phyloP scores from a whole-genome alignment of 2,329 filamentous ascomycete species.

The Sporothrix pallida region DNA sequence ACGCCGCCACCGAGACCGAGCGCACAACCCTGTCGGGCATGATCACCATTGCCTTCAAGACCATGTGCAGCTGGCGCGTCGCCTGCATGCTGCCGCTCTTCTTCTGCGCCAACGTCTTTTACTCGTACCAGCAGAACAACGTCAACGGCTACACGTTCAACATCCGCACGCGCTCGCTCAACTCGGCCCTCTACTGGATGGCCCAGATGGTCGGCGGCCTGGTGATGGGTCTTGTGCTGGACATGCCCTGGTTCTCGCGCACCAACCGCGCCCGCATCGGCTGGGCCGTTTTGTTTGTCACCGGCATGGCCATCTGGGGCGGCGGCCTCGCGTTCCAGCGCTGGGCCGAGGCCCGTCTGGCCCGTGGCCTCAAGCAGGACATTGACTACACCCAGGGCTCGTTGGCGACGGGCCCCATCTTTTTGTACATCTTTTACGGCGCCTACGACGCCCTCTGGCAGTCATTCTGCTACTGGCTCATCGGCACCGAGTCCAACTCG shows the following conservation, averaged over 20 bases:
- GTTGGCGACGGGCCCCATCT: conserved; percentile 52
- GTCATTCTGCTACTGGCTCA: conserved; percentile 67
- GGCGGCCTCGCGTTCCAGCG: conserved; percentile 69
- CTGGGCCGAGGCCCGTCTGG: conserved; percentile 52
- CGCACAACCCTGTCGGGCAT: conserved; percentile 57
- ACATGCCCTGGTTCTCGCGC: conserved; percentile 51
- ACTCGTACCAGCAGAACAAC: conserved; percentile 67
- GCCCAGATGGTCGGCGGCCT: conserved; percentile 60
- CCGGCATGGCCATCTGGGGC: conserved; percentile 60
- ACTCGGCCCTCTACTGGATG: conserved; percentile 61
- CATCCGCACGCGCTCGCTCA: conserved; percentile 40
- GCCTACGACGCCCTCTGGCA: conserved; percentile 72
- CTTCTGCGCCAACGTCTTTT: conserved; percentile 76
- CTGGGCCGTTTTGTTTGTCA: conserved; percentile 53
- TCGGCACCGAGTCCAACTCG: conserved; percentile 53
- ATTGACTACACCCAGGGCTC: conserved; percentile 41
- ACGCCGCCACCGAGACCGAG: conserved; percentile 63
- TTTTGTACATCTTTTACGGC: conserved; percentile 74
- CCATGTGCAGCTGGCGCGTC: conserved; percentile 57
- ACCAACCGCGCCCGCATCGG: conserved; percentile 53
- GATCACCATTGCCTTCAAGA: conserved; percentile 57
- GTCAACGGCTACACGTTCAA: conserved; percentile 32
- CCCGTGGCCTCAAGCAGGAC: conserved; percentile 49
- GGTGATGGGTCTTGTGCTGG: conserved; percentile 54
- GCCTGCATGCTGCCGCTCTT: conserved; percentile 77